Base-by-base conservation (phyloP, 345 rosid species). In the Firmiana major region DNA sequence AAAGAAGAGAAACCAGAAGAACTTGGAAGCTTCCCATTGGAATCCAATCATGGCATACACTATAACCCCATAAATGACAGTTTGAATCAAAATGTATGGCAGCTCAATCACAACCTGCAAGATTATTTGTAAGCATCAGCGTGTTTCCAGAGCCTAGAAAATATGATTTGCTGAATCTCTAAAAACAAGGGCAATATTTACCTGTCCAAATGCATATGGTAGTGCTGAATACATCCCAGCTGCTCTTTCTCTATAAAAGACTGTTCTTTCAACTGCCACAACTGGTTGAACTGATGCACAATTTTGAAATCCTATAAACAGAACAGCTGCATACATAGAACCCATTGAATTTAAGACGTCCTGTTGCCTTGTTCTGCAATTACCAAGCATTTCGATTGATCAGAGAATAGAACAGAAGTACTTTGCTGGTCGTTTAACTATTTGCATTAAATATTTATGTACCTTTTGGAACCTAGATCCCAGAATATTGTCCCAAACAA, bases 401-500 rank as follows among this genome's bases (percentile, higher is more conserved):
- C 49, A 73, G 59, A 42, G 49, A 73, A 24, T 3, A 26, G 13
- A 9, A 24, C 7, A n/a, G 34, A 9, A 45, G 17, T 7, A 9
- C n/a, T 31, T 5, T 43, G 7, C 26, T 75, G 1, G 5, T 26
- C 7, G 24, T 6, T 42, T 28, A n/a, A 63, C 9, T 64, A n/a
- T 40, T 67, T 13, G 19, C 48, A 26, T 19, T 16, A 36, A 24
- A 46, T 21, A 46, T 63, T 40, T 68, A 42, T 67, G 19, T 83
- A 90, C 94, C 90, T 87, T 80, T 75, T 83, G 58, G 90, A 79
- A 22, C 94, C 94, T 9, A 86, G 72, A 48, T 84, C 76, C 94
- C 94, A 90, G 83, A 90, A 90, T 60, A 90, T 88, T 15, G 94
- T 87, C 72, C 94, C 94, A 43, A 87, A 90, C 87, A 89, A 75